phyloP scores from a whole-genome alignment of 208 protist species.

The Acanthamoeba castellanii region DNA sequence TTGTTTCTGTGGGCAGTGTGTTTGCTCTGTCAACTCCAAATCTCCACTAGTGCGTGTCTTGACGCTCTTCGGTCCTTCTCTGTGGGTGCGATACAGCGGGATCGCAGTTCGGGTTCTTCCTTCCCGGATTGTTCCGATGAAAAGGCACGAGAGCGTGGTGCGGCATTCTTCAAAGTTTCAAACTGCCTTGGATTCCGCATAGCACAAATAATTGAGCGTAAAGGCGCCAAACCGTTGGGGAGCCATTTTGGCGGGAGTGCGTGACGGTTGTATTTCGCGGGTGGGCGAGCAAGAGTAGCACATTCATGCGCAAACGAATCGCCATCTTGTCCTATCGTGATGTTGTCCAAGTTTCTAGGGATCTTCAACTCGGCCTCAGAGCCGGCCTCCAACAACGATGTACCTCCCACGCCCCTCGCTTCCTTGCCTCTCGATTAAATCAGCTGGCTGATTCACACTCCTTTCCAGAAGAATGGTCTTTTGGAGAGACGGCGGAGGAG shows the following conservation, averaged over 20 bases:
- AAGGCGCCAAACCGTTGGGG: background rate
- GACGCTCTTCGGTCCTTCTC: background rate
- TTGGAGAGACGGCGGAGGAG: conserved; percentile 20
- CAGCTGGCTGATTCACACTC: background rate
- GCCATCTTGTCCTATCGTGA: background rate
- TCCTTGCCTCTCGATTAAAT: background rate
- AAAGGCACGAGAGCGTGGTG: background rate
- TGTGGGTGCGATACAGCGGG: conserved; percentile 6
- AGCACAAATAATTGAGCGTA: background rate
- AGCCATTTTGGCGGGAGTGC: background rate
- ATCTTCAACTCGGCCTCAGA: background rate
- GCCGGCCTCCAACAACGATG: background rate
- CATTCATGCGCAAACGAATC: background rate
- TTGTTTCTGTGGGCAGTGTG: background rate
- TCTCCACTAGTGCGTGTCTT: background rate
- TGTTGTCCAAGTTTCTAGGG: background rate
- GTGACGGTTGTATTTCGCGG: background rate
- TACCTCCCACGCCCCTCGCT: background rate
- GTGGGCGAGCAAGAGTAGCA: background rate
- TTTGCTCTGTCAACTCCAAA: background rate
- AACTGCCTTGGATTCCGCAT: background rate
- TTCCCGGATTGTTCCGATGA: background rate
- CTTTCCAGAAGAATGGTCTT: background rate
- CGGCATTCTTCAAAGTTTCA: background rate
- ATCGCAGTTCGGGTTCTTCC: background rate